Conservation (phyloP, 2,329 filamentous ascomycete genomes). For the Diaporthe velutina region DNA sequence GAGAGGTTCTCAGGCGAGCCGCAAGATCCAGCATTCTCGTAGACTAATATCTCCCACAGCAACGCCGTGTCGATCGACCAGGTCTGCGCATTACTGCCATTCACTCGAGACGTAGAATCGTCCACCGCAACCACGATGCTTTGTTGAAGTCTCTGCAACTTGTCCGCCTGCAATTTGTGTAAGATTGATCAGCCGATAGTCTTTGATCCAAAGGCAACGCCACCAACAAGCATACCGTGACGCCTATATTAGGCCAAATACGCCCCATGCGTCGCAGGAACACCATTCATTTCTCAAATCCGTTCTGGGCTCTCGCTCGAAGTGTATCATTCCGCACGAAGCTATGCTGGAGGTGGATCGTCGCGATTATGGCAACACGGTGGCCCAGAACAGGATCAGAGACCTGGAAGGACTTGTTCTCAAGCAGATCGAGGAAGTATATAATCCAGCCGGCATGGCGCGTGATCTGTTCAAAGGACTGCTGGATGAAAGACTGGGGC, state of each 20-base stretch:
- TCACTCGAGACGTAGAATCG: background rate
- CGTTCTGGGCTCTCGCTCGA: background rate
- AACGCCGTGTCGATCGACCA: constrained; percentile 9
- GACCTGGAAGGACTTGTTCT: constrained; percentile 39
- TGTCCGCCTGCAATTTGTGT: background rate
- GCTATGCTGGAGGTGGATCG: constrained; percentile 10
- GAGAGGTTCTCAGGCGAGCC: background rate
- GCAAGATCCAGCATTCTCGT: background rate
- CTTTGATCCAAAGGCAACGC: accelerated
- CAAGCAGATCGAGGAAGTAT: constrained; percentile 62
- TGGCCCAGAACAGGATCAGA: background rate
- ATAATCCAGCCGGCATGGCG: constrained; percentile 66
- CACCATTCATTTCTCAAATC: constrained; percentile 7
- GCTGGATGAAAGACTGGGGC: constrained; percentile 66
- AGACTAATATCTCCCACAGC: constrained; percentile 9
- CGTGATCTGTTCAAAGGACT: constrained; percentile 64
- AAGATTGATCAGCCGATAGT: background rate
- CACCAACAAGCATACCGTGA: background rate
- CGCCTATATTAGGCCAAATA: constrained; percentile 9
- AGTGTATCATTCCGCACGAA: background rate
- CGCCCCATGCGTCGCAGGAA: background rate
- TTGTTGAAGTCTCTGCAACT: background rate
- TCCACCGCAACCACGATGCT: background rate
- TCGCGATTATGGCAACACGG: constrained; percentile 1
- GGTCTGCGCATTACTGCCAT: background rate